Evolutionary conservation across 140 eudicot species (phyloP).

Genomic region (Ambrosia hybrid): DNA sequence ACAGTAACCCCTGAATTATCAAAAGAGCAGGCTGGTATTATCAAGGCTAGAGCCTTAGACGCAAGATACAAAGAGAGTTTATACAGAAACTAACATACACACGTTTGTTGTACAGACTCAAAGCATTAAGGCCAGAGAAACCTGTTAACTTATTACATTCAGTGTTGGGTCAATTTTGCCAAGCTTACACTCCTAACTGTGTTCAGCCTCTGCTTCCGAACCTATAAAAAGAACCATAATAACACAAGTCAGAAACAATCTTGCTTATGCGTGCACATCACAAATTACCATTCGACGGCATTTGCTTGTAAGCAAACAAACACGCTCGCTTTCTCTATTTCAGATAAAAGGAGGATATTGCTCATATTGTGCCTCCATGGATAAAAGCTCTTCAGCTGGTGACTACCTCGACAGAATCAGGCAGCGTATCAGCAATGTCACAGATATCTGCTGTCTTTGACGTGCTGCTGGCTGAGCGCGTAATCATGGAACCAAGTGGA

Average conservation of each 20-base stretch:
- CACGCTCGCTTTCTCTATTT: conserved; percentile 34
- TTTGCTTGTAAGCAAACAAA: conserved; percentile 30
- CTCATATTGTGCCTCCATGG: conserved; percentile 86
- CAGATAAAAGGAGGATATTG: conserved; percentile 60
- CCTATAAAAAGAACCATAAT: too few relatives aligned
- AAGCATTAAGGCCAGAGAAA: too few relatives aligned
- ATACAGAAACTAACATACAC: too few relatives aligned
- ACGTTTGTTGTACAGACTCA: too few relatives aligned
- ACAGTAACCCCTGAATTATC: too few relatives aligned
- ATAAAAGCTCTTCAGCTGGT: conserved; percentile 66
- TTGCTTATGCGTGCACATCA: background rate
- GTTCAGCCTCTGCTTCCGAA: too few relatives aligned
- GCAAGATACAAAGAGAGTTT: too few relatives aligned
- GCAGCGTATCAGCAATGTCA: conserved; percentile 47
- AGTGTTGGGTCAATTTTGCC: conserved; percentile 16
- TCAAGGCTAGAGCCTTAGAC: too few relatives aligned
- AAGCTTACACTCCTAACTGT: conserved; percentile 43
- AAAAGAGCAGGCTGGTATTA: too few relatives aligned
- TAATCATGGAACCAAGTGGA: conserved; percentile 91
- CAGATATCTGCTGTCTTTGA: background rate
- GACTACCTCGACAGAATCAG: conserved; percentile 77
- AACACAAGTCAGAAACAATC: background rate
- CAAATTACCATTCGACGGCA: conserved; percentile 39
- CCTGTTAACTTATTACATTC: too few relatives aligned
- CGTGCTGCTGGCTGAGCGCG: conserved; percentile 73